phyloP scores from a whole-genome alignment of 805 yeast species.

The Wilhelminamyces savonicus region DNA sequence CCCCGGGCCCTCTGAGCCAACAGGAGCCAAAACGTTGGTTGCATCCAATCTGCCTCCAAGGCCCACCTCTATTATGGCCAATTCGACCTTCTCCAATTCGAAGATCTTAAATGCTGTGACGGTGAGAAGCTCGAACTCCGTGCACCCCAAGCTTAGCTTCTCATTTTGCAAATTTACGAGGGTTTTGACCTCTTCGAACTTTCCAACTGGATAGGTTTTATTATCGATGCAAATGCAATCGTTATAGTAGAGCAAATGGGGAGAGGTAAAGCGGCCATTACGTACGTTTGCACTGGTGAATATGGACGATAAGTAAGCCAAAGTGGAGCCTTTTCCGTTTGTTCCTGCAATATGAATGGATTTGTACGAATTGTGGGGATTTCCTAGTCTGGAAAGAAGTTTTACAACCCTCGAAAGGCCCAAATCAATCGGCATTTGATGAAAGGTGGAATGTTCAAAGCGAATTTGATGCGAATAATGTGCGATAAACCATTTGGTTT shows the following conservation, averaged over 20 bases:
- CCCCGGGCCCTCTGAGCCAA: slow-evolving; percentile 6
- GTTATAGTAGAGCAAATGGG: slow-evolving; percentile 67
- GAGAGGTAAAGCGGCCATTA: slow-evolving; percentile 84
- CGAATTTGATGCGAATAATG: too few relatives aligned
- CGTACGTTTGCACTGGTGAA: slow-evolving; percentile 41
- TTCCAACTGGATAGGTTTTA: slow-evolving; percentile 39
- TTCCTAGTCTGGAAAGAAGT: slow-evolving; percentile 43
- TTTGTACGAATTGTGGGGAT: slow-evolving; percentile 59
- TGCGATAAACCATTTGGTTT: too few relatives aligned
- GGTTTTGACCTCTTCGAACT: slow-evolving; percentile 41
- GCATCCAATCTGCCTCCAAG: slow-evolving; percentile 88
- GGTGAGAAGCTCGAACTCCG: slow-evolving; percentile 84
- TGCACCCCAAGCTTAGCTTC: slow-evolving; percentile 49
- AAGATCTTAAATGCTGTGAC: slow-evolving; percentile 82
- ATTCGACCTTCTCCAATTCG: slow-evolving; percentile 47
- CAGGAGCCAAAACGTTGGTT: slow-evolving; percentile 59
- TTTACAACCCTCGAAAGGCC: slow-evolving; percentile 28
- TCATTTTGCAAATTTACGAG: slow-evolving; percentile 37
- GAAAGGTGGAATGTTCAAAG: too few relatives aligned
- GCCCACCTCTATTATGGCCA: slow-evolving; percentile 91
- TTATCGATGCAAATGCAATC: slow-evolving; percentile 73
- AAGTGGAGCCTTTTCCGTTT: slow-evolving; percentile 92
- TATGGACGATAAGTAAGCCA: slow-evolving; percentile 71
- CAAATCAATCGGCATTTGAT: slow-evolving; percentile 31
- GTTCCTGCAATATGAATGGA: slow-evolving; percentile 95